These are phyloP conservation scores for Quercus phellos DNA, from an alignment of 331 rosid species.

Conservation along the genomic window DNA sequence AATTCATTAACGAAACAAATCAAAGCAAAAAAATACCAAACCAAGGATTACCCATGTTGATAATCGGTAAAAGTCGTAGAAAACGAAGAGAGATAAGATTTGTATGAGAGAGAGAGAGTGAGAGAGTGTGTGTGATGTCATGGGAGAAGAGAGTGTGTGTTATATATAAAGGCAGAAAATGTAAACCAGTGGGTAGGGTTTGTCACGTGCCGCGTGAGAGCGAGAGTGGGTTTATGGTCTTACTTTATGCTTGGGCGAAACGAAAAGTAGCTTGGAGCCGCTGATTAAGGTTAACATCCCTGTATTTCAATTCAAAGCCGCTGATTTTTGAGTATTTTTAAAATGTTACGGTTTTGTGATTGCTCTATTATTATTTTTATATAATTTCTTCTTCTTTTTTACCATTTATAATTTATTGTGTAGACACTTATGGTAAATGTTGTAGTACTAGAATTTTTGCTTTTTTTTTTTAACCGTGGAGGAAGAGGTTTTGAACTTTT, in stretches of 20 bases:
- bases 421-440: too few species aligned
- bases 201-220: conserved; percentile 26
- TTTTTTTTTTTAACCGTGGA: neutral
- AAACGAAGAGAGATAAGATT: neutral
- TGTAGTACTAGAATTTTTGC: too few species aligned
- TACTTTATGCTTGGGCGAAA: conserved; percentile 23
- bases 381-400: too few species aligned
- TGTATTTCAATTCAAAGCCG: conserved; percentile 16
- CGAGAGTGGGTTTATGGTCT: neutral
- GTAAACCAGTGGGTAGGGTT: neutral
- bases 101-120: neutral
- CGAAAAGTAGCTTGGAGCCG: conserved; percentile 32
- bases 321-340: conserved; percentile 11
- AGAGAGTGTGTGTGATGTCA: neutral
- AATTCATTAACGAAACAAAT: neutral
- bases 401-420: accelerated
- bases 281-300: conserved; percentile 13
- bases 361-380: accelerated
- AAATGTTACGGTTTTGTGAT: too few species aligned
- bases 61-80: neutral
- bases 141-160: neutral
- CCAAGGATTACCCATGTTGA: conserved; percentile 48
- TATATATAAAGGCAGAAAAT: conserved; percentile 12
- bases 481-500: too few species aligned
- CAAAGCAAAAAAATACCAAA: neutral